Base-by-base conservation (phyloP, 192 early-diverging fungal genomes). In the Phycomyces nitens region DNA sequence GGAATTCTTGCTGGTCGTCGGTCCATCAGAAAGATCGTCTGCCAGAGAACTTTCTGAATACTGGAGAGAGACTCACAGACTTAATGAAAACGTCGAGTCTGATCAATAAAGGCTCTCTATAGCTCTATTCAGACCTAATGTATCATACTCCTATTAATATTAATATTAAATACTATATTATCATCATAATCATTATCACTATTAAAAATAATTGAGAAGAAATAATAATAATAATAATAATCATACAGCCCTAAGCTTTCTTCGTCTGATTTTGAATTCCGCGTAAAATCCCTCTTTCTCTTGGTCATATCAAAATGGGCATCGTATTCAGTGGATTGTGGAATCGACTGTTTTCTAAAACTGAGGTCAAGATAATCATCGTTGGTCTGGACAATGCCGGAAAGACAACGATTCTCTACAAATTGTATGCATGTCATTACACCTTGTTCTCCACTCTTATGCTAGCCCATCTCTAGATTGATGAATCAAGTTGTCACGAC, bases 331-430 rank as follows among this genome's bases (percentile, higher is more conserved):
- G 79, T 41, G 81, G 76, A 57, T 71, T 87, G 38, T 87, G 84
- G 84, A 72, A 77, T 18, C 77, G 70, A 53, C 67, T 87, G 5
- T 82, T 83, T 60, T 81, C 77, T 53, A 74, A 85, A 61, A 74
- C 83, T 23, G 82, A 88, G 56, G 80, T 86, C 51, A 88, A 88
- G 72, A 86, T 88, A 52, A 79, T 89, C 9, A 83, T 88, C 43
- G 86, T 88, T 23, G 87, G 87, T 12, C 60, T 88, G 42, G 87
- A 88, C 38, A 76, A 76, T 68, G 74, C 74, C 9, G 74, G 74
- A 16, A 88, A 88, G 65, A 88, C 87, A 0, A 88, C 87, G 10
- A 74, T 84, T 24, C 66, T 84, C 20, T 86, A 86, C 70, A 82
- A 82, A 63, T 60, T 86, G 81, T 80, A 75, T 65, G 74, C 52